Percentiles rank a stretch among this genome's conserved stretches.
Evolutionary conservation across 768 basidiomycete species (phyloP).

Genomic region (Boletus sensibilis): DNA sequence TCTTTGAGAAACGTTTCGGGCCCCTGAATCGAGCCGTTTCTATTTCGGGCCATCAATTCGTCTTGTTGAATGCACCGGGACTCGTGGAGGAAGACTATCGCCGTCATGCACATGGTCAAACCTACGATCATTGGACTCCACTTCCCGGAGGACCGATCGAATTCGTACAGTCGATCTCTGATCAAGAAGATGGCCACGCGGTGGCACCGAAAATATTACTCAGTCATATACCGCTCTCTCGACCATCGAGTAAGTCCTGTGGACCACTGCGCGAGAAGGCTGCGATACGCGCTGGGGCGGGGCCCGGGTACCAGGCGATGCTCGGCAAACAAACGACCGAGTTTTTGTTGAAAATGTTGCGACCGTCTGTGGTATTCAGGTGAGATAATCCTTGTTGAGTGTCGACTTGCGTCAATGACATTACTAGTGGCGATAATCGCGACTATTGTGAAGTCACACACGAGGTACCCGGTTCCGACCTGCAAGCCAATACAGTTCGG

Average conservation of each 20-base stretch:
- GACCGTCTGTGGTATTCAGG: slow-evolving; percentile 73
- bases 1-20: slow-evolving; percentile 66
- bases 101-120: slow-evolving; percentile 47
- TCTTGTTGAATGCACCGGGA: slow-evolving; percentile 75
- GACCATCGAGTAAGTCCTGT: slow-evolving; percentile 72
- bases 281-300: slow-evolving; percentile 70
- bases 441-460: slow-evolving; percentile 85
- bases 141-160: slow-evolving; percentile 54
- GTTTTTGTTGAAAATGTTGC: slow-evolving; percentile 68
- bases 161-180: slow-evolving; percentile 48
- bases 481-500: slow-evolving; percentile 40
- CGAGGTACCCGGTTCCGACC: slow-evolving; percentile 31
- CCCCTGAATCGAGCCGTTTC: slow-evolving; percentile 60
- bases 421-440: slow-evolving; percentile 77
- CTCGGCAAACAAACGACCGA: slow-evolving; percentile 75
- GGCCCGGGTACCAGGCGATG: slow-evolving; percentile 79
- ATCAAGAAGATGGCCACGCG: slow-evolving; percentile 31
- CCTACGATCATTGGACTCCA: slow-evolving; percentile 58
- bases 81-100: slow-evolving; percentile 81
- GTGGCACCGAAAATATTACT: slow-evolving; percentile 54
- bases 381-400: slow-evolving; percentile 28
- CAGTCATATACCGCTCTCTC: slow-evolving; percentile 81
- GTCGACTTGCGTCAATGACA: not conserved
- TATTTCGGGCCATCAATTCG: slow-evolving; percentile 67
- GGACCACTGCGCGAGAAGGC: slow-evolving; percentile 75